phyloP scores from a whole-genome alignment of 2,329 filamentous ascomycete genomes.

The Aspergillus uvarum region DNA sequence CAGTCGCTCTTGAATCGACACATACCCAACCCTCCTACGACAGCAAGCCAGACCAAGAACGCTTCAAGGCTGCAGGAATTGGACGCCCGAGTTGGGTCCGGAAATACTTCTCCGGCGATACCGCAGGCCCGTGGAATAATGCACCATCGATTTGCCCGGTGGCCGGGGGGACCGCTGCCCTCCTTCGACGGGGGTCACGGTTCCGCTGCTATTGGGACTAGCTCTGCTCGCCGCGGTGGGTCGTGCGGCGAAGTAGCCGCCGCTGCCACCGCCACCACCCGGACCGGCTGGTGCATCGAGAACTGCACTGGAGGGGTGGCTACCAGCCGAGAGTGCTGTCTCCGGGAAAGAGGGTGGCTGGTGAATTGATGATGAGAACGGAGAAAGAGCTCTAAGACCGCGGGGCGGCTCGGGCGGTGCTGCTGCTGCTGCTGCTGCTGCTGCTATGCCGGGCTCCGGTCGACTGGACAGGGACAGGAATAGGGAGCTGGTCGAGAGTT shows the following conservation, averaged over 20 bases:
- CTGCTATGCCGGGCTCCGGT: background rate
- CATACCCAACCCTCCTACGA: too few relatives aligned
- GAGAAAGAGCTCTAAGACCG: background rate
- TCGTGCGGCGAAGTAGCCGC: background rate
- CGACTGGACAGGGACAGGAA: background rate
- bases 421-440: background rate
- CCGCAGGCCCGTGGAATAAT: background rate
- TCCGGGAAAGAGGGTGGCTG: background rate
- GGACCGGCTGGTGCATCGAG: background rate
- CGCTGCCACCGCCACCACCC: background rate
- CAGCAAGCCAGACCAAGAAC: too few relatives aligned
- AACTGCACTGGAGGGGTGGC: background rate
- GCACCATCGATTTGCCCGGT: background rate
- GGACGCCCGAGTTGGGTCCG: background rate
- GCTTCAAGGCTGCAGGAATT: background rate
- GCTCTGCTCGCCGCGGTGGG: background rate
- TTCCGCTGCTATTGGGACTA: background rate
- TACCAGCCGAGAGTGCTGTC: background rate
- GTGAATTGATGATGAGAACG: background rate
- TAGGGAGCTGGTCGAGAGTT: slow-evolving; percentile 16
- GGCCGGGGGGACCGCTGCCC: background rate
- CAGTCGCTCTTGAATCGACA: too few relatives aligned
- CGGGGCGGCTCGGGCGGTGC: background rate
- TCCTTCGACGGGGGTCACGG: background rate
- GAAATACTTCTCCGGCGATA: slow-evolving; percentile 5